Evolutionary conservation across 768 basidiomycete genomes (phyloP).

Genomic region (Chiua virens): DNA sequence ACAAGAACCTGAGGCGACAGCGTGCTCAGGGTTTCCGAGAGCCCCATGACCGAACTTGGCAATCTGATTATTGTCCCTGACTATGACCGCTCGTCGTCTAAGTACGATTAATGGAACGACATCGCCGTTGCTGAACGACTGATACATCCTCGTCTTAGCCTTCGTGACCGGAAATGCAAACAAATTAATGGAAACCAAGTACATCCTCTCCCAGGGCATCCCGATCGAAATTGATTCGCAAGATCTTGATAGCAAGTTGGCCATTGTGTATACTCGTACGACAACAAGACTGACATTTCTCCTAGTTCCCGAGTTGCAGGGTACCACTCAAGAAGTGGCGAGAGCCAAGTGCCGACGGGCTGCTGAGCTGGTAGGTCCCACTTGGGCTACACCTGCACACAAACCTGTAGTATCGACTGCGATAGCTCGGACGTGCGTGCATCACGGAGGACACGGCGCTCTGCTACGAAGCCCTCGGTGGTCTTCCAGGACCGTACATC

Average conservation of each 20-base stretch:
- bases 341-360: constrained; percentile 83
- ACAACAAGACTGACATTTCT: neutral
- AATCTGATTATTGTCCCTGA: neutral
- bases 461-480: constrained; percentile 84
- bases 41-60: neutral
- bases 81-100: constrained; percentile 24
- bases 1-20: constrained; percentile 7
- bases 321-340: constrained; percentile 88
- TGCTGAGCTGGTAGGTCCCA: constrained; percentile 64
- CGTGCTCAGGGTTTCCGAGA: constrained; percentile 1
- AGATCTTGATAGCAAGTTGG: constrained; percentile 72
- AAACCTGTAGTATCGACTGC: neutral
- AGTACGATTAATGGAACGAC: constrained; percentile 17
- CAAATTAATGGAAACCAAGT: constrained; percentile 86
- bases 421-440: constrained; percentile 50
- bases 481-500: constrained; percentile 96
- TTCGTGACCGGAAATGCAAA: constrained; percentile 96
- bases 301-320: constrained; percentile 91
- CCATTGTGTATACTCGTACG: neutral
- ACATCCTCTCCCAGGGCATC: constrained; percentile 67
- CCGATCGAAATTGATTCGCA: constrained; percentile 76
- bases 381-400: neutral
- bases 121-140: neutral
- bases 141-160: constrained; percentile 45
- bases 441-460: constrained; percentile 95